Base-by-base conservation (phyloP, 805 yeast species). In the Yamadazyma akitaensis region DNA sequence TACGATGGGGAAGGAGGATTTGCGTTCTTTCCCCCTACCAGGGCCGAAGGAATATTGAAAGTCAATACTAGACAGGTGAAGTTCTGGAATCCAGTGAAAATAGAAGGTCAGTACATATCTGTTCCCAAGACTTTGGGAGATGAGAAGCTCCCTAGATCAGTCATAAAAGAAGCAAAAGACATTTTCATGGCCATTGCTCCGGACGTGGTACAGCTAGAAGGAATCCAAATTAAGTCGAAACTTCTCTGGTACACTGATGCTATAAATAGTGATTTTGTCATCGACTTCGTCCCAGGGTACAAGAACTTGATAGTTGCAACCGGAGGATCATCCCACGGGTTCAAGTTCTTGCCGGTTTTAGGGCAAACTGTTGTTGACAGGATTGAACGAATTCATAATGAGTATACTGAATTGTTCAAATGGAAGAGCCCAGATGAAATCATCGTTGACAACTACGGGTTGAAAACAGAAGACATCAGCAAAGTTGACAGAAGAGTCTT, bases 251-350 rank as follows among this genome's bases (percentile, higher is more conserved):
- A 47, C 24, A 47, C 50, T 13, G 50, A 47, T 26, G 13, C 47
- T 18, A 36, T 42, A 25, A 65, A 64, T 39, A 62, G 61, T 37
- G 67, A 68, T 39, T 65, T 64, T 44, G 43, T 68, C 14, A 62
- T 68, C 30, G 67, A 65, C n/a, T 61, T 55, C 41, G 57, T 58
- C 40, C 74, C 73, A 0, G 44, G 57, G 25, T 57, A 57, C 34
- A 51, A 48, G 14, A 59, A 63, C 16, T 51, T 67, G 7, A 56
- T 61, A 35, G 65, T 65, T 3, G 64, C 63, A 19, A 60, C 67
- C 33, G 74, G 74, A 19, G 72, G 67, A 43, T 61, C 70, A 3
- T 68, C 68, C 0, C 74, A 68, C 51, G 67, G 62, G 2, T 68
- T 67, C 47, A 67, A 64, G 57, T 63, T 67, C 58, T 53, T 67